A percentile compares a stretch with the other conserved stretches of the same genome.
Evolutionary conservation across 1,284 basidiomycete genomes (phyloP).

Genomic region (Papiliotrema terrestris): DNA sequence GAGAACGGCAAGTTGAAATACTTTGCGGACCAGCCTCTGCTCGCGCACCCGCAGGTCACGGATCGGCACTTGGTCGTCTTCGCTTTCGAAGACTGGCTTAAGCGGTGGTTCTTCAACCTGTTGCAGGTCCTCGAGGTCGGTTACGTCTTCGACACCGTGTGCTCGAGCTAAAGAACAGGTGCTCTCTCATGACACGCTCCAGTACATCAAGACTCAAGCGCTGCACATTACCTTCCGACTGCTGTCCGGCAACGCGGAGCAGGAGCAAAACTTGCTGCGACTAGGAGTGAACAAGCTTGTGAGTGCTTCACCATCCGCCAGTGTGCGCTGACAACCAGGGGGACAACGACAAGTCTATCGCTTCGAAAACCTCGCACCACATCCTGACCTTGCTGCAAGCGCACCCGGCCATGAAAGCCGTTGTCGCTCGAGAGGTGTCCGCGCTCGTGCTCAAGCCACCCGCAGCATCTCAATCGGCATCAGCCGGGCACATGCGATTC

Average conservation of each 20-base stretch:
- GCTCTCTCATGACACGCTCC: constrained; percentile 79
- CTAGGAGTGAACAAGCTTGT: constrained; percentile 93
- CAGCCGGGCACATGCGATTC: constrained; percentile 46
- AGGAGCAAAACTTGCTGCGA: constrained; percentile 92
- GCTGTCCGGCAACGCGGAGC: constrained; percentile 86
- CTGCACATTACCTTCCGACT: constrained; percentile 72
- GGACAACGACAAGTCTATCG: constrained; percentile 83
- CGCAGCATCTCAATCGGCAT: constrained; percentile 49
- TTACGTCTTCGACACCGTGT: not conserved
- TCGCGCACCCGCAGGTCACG: constrained; percentile 60
- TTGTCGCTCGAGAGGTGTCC: constrained; percentile 84
- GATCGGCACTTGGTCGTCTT: constrained; percentile 75
- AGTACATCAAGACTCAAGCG: constrained; percentile 81
- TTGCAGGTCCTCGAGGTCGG: constrained; percentile 83
- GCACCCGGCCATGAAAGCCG: constrained; percentile 90
- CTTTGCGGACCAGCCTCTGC: constrained; percentile 85
- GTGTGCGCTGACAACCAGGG: constrained; percentile 55
- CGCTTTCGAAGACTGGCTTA: constrained; percentile 96
- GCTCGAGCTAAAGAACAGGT: constrained; percentile 51
- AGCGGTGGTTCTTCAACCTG: constrained; percentile 92
- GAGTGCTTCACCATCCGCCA: constrained; percentile 31
- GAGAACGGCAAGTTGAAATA: constrained; percentile 73
- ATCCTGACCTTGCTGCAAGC: constrained; percentile 82
- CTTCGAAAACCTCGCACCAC: constrained; percentile 85
- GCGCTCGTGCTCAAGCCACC: constrained; percentile 66